A percentile compares a stretch with the other conserved stretches of the same genome.
phyloP scores from a whole-genome alignment of 2,329 filamentous ascomycete genomes.

The Trichoderma pleuroti region DNA sequence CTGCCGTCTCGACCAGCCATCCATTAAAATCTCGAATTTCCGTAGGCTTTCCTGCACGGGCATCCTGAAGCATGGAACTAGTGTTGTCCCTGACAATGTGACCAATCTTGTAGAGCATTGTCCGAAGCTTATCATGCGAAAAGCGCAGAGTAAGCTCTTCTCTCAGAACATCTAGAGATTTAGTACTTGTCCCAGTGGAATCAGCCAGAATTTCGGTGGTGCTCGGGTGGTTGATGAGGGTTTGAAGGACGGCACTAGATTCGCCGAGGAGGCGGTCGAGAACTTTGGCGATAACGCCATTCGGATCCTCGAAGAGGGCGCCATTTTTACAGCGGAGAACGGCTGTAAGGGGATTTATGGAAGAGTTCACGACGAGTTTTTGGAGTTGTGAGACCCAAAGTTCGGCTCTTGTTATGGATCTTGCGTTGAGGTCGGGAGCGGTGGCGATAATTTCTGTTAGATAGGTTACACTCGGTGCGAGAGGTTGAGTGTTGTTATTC shows the following conservation, averaged over 20 bases:
- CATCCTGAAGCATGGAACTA: slow-evolving; percentile 62
- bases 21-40: slow-evolving; percentile 60
- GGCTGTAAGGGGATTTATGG: slow-evolving; percentile 83
- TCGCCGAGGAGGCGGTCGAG: slow-evolving; percentile 72
- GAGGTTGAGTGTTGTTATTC: slow-evolving; percentile 19
- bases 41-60: slow-evolving; percentile 47
- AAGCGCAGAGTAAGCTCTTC: slow-evolving; percentile 33
- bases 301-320: slow-evolving; percentile 60
- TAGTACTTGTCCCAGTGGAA: background rate
- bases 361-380: slow-evolving; percentile 75
- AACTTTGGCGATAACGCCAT: slow-evolving; percentile 49
- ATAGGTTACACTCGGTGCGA: slow-evolving; percentile 29
- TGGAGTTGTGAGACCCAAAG: slow-evolving; percentile 69
- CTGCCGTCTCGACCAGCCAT: slow-evolving; percentile 50
- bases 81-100: slow-evolving; percentile 50
- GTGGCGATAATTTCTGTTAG: slow-evolving; percentile 41
- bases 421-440: slow-evolving; percentile 43
- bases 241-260: slow-evolving; percentile 67
- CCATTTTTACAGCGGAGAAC: slow-evolving; percentile 76
- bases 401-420: slow-evolving; percentile 38
- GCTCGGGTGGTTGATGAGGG: slow-evolving; percentile 59
- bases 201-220: slow-evolving; percentile 37
- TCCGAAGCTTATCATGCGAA: slow-evolving; percentile 39
- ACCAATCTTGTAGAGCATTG: slow-evolving; percentile 47
- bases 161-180: background rate